A percentile compares a stretch with the other conserved stretches of the same genome.
phyloP scores from a whole-genome alignment of 192 early-diverging fungal species.

The Diversispora eburnea region DNA sequence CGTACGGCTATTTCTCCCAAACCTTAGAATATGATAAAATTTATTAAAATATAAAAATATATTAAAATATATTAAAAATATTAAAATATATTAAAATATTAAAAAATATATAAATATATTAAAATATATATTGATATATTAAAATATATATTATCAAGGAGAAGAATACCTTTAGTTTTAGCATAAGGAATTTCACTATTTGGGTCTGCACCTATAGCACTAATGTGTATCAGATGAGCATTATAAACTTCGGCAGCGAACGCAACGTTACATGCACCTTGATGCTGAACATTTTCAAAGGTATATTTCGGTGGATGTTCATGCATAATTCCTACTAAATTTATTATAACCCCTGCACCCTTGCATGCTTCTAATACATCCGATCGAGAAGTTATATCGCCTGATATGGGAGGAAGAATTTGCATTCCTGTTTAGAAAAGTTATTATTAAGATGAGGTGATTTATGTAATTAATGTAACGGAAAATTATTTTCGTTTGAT shows the following conservation, averaged over 20 bases:
- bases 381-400: slow-evolving; percentile 27
- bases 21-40: slow-evolving; percentile 19
- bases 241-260: slow-evolving; percentile 24
- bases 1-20: slow-evolving; percentile 33
- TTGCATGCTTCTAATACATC: slow-evolving; percentile 26
- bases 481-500: not conserved
- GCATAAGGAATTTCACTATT: slow-evolving; percentile 31
- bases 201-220: slow-evolving; percentile 37
- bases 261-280: slow-evolving; percentile 35
- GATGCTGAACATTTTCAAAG: slow-evolving; percentile 34
- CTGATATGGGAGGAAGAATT: slow-evolving; percentile 11
- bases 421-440: not conserved
- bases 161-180: slow-evolving; percentile 38
- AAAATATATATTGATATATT: not conserved
- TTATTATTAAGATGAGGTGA: not conserved
- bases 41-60: not conserved
- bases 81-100: not conserved
- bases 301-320: slow-evolving; percentile 32
- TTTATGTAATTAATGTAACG: not conserved
- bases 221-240: slow-evolving; percentile 33
- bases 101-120: not conserved
- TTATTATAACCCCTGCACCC: slow-evolving; percentile 30
- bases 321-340: slow-evolving; percentile 41
- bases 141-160: too few relatives aligned
- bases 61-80: slow-evolving; percentile 1